Conservation (phyloP, 176 grass and related monocot species). For the Cymbopogon citratus region DNA sequence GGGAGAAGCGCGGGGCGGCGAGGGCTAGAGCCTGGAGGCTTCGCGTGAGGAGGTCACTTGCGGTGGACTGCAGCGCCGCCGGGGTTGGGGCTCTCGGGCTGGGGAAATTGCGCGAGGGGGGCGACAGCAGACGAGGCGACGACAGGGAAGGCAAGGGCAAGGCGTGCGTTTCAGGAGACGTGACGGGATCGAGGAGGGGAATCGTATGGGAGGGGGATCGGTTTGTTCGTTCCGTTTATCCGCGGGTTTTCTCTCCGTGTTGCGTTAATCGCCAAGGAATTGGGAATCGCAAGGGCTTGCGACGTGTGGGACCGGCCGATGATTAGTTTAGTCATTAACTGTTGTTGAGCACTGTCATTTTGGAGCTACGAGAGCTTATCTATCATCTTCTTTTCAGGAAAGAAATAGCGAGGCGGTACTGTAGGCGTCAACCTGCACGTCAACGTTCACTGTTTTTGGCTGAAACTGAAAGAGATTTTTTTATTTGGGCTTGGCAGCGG, state of each 20-base stretch:
- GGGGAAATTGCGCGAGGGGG: slow-evolving; percentile 39
- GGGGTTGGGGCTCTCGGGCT: not conserved
- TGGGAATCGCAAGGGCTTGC: slow-evolving; percentile 25
- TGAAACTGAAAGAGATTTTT: not conserved
- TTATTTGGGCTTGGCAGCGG: not conserved
- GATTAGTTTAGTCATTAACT: not conserved
- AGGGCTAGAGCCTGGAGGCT: not conserved
- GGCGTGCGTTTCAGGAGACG: slow-evolving; percentile 33
- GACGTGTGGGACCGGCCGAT: not conserved
- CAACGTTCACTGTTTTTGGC: not conserved
- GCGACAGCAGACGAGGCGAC: not conserved
- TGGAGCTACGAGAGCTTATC: not conserved
- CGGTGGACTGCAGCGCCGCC: slow-evolving; percentile 42
- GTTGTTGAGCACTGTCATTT: not conserved
- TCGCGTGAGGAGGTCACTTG: slow-evolving; percentile 21
- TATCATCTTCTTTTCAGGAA: not conserved
- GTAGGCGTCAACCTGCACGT: not conserved
- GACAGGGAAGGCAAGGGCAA: not conserved
- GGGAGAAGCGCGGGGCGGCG: not conserved
- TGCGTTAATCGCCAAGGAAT: slow-evolving; percentile 26
- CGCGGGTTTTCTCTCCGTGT: slow-evolving; percentile 18
- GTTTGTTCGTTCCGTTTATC: slow-evolving; percentile 46
- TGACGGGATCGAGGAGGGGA: slow-evolving; percentile 45
- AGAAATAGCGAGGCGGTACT: not conserved
- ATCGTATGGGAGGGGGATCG: slow-evolving; percentile 25